Conservation (phyloP, 1,284 basidiomycete species). For the Volvariella volvacea region DNA sequence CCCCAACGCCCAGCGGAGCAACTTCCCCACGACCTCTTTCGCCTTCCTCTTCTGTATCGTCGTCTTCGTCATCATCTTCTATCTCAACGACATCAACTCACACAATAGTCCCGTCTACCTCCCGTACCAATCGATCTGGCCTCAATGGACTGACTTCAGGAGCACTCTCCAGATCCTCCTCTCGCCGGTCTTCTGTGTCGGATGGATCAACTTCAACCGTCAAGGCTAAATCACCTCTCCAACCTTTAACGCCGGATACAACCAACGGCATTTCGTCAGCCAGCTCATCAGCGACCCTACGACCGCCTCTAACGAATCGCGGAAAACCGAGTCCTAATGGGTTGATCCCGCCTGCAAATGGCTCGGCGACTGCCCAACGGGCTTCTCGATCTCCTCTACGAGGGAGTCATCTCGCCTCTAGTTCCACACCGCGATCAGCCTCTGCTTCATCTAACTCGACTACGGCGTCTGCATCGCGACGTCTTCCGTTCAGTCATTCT, state of each 20-base stretch:
- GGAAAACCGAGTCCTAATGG: neutral
- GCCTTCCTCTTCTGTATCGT: constrained; percentile 42
- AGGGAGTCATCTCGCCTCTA: neutral
- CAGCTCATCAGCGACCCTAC: constrained; percentile 1
- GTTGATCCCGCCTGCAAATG: constrained; percentile 1
- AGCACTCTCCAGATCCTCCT: neutral
- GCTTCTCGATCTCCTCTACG: too few species aligned
- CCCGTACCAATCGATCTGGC: constrained; percentile 13
- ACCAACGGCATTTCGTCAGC: constrained; percentile 2
- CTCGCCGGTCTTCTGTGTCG: neutral
- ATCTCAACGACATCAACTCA: constrained; percentile 52
- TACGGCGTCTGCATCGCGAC: constrained; percentile 18
- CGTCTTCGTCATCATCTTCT: constrained; percentile 47
- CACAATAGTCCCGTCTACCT: constrained; percentile 42
- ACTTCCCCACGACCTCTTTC: constrained; percentile 32
- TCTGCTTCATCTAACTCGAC: constrained; percentile 25
- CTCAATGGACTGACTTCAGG: neutral
- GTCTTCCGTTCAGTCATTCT: neutral
- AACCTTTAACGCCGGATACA: neutral
- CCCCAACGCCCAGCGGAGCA: constrained; percentile 11
- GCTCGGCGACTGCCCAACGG: constrained; percentile 3
- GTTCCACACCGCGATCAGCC: neutral
- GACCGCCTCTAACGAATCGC: constrained; percentile 1
- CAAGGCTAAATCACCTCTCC: neutral
- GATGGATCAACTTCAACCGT: neutral